A percentile compares a stretch with the other conserved stretches of the same genome.
phyloP scores from a whole-genome alignment of 805 yeast species.

The Zygoascus bituminiphila region DNA sequence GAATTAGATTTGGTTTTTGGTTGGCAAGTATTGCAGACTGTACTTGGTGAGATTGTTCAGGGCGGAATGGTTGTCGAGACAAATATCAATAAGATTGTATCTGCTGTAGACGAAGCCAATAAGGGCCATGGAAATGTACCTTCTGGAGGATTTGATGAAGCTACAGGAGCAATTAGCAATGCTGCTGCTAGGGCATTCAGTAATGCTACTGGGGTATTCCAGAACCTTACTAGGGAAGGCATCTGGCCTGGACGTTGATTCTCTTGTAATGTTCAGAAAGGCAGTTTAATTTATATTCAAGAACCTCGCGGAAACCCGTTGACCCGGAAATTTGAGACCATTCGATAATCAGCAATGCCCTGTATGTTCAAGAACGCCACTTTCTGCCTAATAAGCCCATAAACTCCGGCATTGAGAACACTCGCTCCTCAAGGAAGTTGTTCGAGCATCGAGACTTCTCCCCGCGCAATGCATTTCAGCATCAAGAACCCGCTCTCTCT shows the following conservation, averaged over 20 bases:
- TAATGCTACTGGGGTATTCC: conserved; percentile 21
- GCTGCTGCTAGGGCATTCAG: conserved; percentile 21
- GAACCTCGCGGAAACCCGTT: too few species aligned
- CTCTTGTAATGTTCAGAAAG: too few species aligned
- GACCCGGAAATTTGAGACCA: too few species aligned
- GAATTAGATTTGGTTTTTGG: conserved; percentile 96
- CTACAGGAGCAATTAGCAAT: conserved; percentile 13
- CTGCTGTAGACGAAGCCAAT: conserved; percentile 37
- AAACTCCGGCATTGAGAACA: too few species aligned
- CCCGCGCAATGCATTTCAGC: too few species aligned
- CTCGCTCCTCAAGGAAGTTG: too few species aligned
- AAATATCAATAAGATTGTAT: conserved; percentile 69
- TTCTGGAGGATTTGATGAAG: conserved; percentile 9
- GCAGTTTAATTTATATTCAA: too few species aligned
- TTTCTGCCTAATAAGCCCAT: too few species aligned
- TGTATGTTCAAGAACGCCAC: too few species aligned
- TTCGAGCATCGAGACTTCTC: too few species aligned
- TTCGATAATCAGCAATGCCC: too few species aligned
- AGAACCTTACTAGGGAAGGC: conserved; percentile 19
- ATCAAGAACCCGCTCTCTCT: too few species aligned
- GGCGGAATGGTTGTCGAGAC: conserved; percentile 99
- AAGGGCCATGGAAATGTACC: conserved; percentile 4
- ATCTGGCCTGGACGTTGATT: conserved; percentile 17
- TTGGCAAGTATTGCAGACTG: conserved; percentile 93
- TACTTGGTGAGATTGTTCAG: conserved; percentile 76